Evolutionary conservation across 805 yeast genomes (phyloP), one percentile per base, ranked within the genome.

Genomic region (Vanderwaltozyma polyspora): DNA sequence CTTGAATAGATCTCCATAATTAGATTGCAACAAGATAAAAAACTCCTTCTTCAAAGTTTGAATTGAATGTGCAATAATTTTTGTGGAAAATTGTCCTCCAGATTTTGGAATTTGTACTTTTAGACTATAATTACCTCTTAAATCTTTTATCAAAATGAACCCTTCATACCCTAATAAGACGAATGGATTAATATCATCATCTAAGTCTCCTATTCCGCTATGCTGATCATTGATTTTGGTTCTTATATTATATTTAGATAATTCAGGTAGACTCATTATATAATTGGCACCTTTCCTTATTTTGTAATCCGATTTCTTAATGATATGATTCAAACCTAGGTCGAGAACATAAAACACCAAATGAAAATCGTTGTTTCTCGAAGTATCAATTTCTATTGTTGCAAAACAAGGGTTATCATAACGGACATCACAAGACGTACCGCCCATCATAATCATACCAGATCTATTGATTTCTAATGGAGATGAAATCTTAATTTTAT

Each of bases 361-460:
- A 19, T 49, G 43, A 32, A 59, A 65, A 37, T 48, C 50, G 15
- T 46, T 50, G 21, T 54, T 50, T 22, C 60, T 60, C 6, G 62
- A 48, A 37, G 72, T 67, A 34, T 73, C 79, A 6, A 71, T 59
- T 49, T 89, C 97, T 6, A 91, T 57, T 0, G 87, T 68, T 0
- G 85, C 93, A 68, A 87, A 89, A 8, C 74, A 51, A 0, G 97
- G 97, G 48, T 85, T 86, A 14, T 80, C 91, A 52, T 67, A 79
- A 0, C 79, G 82, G 2, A 78, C 79, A 51, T 86, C 94, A 31
- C 89, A 51, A 0, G 80, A 79, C 13, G 70, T 57, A 2, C 76
- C 47, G 12, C 55, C 55, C 22, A 79, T 60, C 0, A 86, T 74
- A 7, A 85, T 49, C 1, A 59, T 45, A 22, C 64, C 58, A 5